Base-by-base conservation (phyloP, 2,329 filamentous ascomycete genomes). In the Alternaria sp. region DNA sequence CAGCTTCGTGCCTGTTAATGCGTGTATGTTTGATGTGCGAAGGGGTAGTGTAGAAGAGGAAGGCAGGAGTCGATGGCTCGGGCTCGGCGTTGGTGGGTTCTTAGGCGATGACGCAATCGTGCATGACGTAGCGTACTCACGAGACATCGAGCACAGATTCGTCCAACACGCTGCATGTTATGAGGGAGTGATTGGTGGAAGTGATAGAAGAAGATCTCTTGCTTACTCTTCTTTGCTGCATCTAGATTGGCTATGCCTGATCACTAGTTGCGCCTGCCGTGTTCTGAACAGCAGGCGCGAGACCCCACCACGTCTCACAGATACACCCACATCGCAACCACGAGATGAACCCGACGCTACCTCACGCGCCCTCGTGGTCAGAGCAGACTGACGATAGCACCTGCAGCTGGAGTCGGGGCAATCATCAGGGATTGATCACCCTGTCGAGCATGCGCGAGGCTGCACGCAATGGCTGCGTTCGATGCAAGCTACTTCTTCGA, bases 381-480 rank as follows among this genome's bases (percentile, higher is more conserved):
- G 15, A 40, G 2, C 8, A 40, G 15, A 10, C 8, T 5, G 2
- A n/a, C n/a, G n/a, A n/a, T n/a, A n/a, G n/a, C n/a, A 17, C 8
- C 8, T 40, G 32, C 8, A 10, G 4, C 15, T 40, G 32, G 32
- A 15, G 7, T 40, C 0, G 9, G 4, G 32, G 32, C 15, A 5
- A n/a, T 3, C 32, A 40, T 2, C 7, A 40, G 8, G 32, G 32
- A 7, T 2, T 0, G 5, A 10, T 0, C 32, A 10, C 2, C 0
- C 4, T 40, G 15, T 40, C 32, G 1, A n/a, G 4, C 32, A 15
- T 40, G 15, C 15, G 15, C 15, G 4, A 40, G 32, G 8, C 32
- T 2, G 32, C 32, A 17, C 32, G 4, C 15, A 3, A 40, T n/a
- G 32, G 32, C 32, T 40, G 32, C 32, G 0, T 6, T 40, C 8